Conservation (phyloP, 2,329 filamentous ascomycete genomes). For the Fonsecaea pedrosoi region DNA sequence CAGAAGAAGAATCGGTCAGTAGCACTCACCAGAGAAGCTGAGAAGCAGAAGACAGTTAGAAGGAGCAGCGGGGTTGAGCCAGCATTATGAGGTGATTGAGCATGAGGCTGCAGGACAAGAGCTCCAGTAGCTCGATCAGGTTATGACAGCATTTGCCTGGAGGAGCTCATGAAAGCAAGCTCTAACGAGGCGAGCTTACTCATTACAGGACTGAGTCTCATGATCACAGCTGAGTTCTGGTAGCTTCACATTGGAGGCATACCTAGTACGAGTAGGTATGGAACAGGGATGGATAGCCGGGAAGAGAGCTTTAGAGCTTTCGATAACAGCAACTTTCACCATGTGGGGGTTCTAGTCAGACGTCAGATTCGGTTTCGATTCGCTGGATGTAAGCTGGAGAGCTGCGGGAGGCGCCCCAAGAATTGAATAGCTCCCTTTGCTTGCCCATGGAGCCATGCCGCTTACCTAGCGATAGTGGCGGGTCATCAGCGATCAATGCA, state of each 20-base stretch:
- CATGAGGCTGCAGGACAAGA: slow-evolving; percentile 28
- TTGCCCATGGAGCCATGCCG: slow-evolving; percentile 7
- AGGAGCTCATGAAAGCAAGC: slow-evolving; percentile 16
- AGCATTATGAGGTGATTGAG: slow-evolving; percentile 31
- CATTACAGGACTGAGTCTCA: slow-evolving; percentile 31
- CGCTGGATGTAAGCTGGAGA: slow-evolving; percentile 17
- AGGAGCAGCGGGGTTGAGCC: slow-evolving; percentile 27
- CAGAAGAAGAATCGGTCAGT: background rate
- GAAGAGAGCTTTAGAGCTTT: slow-evolving; percentile 18
- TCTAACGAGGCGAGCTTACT: slow-evolving; percentile 29
- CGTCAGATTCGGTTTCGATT: slow-evolving; percentile 24
- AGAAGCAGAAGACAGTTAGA: slow-evolving; percentile 16
- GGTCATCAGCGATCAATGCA: slow-evolving; percentile 18
- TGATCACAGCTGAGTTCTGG: slow-evolving; percentile 28
- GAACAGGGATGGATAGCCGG: slow-evolving; percentile 9
- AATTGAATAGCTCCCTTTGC: slow-evolving; percentile 6
- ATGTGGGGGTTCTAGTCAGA: slow-evolving; percentile 10
- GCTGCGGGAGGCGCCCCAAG: slow-evolving; percentile 5
- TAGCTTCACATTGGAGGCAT: slow-evolving; percentile 6
- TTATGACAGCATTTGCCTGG: slow-evolving; percentile 25
- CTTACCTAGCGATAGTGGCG: slow-evolving; percentile 9
- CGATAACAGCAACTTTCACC: slow-evolving; percentile 17
- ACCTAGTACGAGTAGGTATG: background rate
- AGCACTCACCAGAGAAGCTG: slow-evolving; percentile 8
- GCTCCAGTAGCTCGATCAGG: slow-evolving; percentile 21